phyloP scores from a whole-genome alignment of 225 moss, liverwort and hornwort species.

The Climacium dendroides region DNA sequence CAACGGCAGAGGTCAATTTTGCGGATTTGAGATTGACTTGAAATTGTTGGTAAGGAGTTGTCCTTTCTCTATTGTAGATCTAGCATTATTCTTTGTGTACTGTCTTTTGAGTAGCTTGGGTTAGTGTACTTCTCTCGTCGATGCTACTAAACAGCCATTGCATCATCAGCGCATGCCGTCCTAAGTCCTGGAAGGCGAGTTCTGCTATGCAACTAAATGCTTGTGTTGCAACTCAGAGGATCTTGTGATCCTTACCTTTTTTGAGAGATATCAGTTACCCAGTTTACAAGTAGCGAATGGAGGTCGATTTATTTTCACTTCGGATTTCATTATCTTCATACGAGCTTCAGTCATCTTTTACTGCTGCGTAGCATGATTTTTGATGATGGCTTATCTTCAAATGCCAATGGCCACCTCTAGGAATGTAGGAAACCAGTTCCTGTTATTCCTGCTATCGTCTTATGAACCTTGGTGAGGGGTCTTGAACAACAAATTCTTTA shows the following conservation, averaged over 20 bases:
- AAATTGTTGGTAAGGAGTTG: neutral
- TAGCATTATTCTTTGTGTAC: neutral
- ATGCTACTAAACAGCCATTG: neutral
- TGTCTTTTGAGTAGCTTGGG: neutral
- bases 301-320: neutral
- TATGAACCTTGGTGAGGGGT: neutral
- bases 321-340: neutral
- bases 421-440: neutral
- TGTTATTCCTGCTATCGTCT: neutral
- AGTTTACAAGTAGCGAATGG: neutral
- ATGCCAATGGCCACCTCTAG: neutral
- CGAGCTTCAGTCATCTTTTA: neutral
- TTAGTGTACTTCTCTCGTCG: neutral
- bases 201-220: neutral
- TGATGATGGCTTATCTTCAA: neutral
- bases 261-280: neutral
- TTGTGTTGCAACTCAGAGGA: neutral
- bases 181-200: neutral
- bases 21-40: conserved; percentile 10
- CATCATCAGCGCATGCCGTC: neutral
- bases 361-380: neutral
- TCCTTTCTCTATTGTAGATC: neutral
- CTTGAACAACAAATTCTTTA: neutral
- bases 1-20: conserved; percentile 21
- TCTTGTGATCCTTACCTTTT: neutral